A percentile compares a stretch with the other conserved stretches of the same genome.
phyloP scores from a whole-genome alignment of 257 asterid genomes.

The Solanum chilense region DNA sequence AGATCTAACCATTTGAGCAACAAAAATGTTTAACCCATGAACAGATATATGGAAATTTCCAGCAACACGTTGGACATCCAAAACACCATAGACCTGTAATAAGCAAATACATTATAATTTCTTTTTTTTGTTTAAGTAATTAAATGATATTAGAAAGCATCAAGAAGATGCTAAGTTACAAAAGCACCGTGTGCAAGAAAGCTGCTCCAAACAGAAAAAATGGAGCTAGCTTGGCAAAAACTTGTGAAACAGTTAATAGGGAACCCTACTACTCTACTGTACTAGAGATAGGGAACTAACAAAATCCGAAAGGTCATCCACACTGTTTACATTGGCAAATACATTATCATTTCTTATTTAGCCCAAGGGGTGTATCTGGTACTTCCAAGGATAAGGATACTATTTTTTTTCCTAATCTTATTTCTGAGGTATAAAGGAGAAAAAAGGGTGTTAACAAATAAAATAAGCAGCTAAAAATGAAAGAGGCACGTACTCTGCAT shows the following conservation, averaged over 20 bases:
- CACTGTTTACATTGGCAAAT: neutral
- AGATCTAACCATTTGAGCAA: conserved; percentile 78
- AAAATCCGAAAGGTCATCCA: too few relatives aligned
- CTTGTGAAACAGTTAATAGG: too few relatives aligned
- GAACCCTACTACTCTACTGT: too few relatives aligned
- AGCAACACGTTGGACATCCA: conserved; percentile 98
- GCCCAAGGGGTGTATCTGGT: neutral
- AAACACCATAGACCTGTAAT: conserved; percentile 81
- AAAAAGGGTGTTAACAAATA: neutral
- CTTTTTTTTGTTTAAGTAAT: too few relatives aligned
- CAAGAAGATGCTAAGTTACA: too few relatives aligned
- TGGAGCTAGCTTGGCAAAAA: too few relatives aligned
- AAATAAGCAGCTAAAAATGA: neutral
- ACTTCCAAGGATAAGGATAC: neutral
- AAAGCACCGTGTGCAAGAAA: too few relatives aligned
- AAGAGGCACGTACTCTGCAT: conserved; percentile 57
- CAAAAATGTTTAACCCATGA: conserved; percentile 84
- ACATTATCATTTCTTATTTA: neutral
- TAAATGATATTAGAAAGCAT: too few relatives aligned
- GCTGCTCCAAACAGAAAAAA: too few relatives aligned
- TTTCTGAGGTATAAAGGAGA: conserved; percentile 2
- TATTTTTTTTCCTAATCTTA: neutral
- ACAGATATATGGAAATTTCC: conserved; percentile 98
- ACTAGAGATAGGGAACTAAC: too few relatives aligned
- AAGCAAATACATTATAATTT: neutral